Conservation (phyloP, 2,329 filamentous ascomycete species). For the Verticillium isaacii region DNA sequence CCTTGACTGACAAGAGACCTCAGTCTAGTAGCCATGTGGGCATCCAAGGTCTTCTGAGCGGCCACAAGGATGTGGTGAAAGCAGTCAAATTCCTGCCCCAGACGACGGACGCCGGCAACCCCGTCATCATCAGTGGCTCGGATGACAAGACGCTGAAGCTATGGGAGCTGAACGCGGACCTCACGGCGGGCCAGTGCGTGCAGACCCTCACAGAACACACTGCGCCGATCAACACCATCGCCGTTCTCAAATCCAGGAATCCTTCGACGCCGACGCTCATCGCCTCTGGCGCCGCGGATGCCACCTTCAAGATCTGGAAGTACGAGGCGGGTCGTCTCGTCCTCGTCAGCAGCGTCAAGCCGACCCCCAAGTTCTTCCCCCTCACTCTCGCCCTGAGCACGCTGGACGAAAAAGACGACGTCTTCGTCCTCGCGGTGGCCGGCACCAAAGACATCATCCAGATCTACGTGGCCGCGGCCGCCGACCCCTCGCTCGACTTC, state of each 20-base stretch:
- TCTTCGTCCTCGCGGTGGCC: constrained; percentile 71
- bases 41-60: constrained; percentile 62
- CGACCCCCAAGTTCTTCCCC: constrained; percentile 77
- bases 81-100: constrained; percentile 67
- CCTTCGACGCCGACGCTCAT: constrained; percentile 42
- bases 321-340: constrained; percentile 44
- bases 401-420: constrained; percentile 47
- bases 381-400: constrained; percentile 66
- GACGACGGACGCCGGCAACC: constrained; percentile 22
- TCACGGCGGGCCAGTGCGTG: constrained; percentile 30
- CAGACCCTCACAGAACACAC: constrained; percentile 63
- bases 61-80: constrained; percentile 77
- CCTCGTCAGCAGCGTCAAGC: constrained; percentile 66
- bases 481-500: constrained; percentile 45
- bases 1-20: background rate
- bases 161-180: constrained; percentile 49
- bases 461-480: constrained; percentile 57
- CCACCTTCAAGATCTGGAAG: constrained; percentile 66
- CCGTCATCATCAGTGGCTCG: constrained; percentile 66
- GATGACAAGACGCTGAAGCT: constrained; percentile 74
- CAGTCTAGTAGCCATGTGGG: constrained; percentile 37
- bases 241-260: constrained; percentile 30
- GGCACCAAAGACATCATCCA: constrained; percentile 83
- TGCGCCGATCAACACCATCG: constrained; percentile 69
- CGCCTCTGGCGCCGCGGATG: constrained; percentile 78